Conservation (phyloP, 164 flowering plant genomes). For the Buxus sempervirens region DNA sequence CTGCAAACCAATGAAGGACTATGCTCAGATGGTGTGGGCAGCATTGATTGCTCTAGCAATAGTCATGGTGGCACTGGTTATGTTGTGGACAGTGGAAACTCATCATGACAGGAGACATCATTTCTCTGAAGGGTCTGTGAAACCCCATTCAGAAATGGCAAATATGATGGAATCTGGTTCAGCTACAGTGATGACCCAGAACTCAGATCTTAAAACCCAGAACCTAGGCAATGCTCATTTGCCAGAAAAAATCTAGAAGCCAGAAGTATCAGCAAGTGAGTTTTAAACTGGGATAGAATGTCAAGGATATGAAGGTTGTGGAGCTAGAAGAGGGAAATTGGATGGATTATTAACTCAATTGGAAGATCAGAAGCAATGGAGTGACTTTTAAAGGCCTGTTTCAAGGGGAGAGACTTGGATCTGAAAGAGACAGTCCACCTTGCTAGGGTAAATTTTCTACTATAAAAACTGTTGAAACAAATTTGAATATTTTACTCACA, state of each 20-base stretch:
- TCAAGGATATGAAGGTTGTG: not conserved
- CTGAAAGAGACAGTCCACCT: constrained; percentile 7
- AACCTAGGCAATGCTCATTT: not conserved
- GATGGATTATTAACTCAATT: not conserved
- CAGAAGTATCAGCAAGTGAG: not conserved
- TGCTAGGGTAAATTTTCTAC: not conserved
- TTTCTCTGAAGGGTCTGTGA: constrained; percentile 39
- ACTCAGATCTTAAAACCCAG: not conserved
- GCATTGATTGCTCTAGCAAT: constrained; percentile 41
- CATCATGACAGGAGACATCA: constrained; percentile 33
- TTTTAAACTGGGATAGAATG: not conserved
- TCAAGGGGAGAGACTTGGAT: constrained; percentile 1
- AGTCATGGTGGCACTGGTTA: constrained; percentile 49
- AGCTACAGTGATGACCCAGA: not conserved
- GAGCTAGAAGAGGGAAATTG: not conserved
- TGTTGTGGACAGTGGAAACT: constrained; percentile 42
- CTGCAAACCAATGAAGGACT: constrained; percentile 69
- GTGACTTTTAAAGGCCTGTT: not conserved
- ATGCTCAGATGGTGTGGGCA: constrained; percentile 52
- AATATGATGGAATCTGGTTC: constrained; percentile 20
- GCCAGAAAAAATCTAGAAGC: not conserved
- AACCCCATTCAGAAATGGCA: constrained; percentile 31
- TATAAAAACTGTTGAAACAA: not conserved
- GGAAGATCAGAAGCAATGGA: not conserved
- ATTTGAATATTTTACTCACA: not conserved